Conservation (phyloP, 164 flowering plant species). For the Umbilicus rupestris region DNA sequence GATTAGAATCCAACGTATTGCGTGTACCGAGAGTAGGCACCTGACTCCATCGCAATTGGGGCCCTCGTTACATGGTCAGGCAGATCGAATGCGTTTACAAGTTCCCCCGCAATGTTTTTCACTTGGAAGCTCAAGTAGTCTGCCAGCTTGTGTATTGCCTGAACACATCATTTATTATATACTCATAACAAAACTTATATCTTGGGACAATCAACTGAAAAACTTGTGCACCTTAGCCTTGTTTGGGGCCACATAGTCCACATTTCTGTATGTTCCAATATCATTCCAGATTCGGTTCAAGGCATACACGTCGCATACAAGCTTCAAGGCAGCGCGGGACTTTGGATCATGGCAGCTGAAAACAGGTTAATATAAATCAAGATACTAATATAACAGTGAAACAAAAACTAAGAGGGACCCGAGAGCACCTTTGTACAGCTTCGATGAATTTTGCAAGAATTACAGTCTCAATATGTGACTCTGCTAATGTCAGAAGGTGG, state of each 20-base stretch:
- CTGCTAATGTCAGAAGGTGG: conserved; percentile 88
- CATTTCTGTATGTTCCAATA: conserved; percentile 92
- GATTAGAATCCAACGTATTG: conserved; percentile 57
- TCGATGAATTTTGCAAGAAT: conserved; percentile 84
- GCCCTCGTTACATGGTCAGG: conserved; percentile 77
- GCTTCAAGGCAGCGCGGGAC: conserved; percentile 63
- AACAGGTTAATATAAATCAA: conserved; percentile 11
- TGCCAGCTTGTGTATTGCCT: conserved; percentile 93
- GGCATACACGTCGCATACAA: conserved; percentile 89
- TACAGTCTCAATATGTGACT: conserved; percentile 89
- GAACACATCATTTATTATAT: conserved; percentile 8
- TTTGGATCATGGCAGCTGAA: conserved; percentile 71
- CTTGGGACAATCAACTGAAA: neutral
- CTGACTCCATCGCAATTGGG: conserved; percentile 76
- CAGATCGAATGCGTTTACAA: conserved; percentile 78
- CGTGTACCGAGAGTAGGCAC: conserved; percentile 70
- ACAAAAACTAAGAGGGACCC: neutral
- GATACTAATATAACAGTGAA: neutral
- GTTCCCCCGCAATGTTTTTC: conserved; percentile 60
- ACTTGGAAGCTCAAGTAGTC: conserved; percentile 89
- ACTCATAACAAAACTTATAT: neutral
- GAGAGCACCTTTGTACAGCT: conserved; percentile 60
- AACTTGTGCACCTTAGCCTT: conserved; percentile 72
- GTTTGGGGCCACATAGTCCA: conserved; percentile 94
- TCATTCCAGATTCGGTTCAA: conserved; percentile 92